Evolutionary conservation across 2,329 filamentous ascomycete species (phyloP).

Genomic region (Cercospora citrullina): DNA sequence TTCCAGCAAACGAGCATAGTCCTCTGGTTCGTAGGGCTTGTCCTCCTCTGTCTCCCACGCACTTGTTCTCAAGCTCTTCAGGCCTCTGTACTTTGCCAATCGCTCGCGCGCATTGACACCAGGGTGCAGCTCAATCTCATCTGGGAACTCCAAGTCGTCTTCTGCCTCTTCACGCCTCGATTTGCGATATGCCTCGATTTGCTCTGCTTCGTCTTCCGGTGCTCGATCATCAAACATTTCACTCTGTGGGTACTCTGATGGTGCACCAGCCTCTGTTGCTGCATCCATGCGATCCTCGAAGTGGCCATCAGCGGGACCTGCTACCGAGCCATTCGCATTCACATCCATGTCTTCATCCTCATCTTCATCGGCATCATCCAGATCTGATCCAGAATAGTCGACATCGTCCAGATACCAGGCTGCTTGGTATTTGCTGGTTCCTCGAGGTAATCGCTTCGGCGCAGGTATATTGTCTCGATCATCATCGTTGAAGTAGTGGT

Average conservation of each 20-base stretch:
- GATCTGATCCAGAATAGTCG: slow-evolving; percentile 81
- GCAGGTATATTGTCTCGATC: slow-evolving; percentile 61
- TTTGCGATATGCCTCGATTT: slow-evolving; percentile 78
- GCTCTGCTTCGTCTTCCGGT: slow-evolving; percentile 79
- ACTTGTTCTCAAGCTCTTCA: slow-evolving; percentile 88
- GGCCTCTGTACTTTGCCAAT: slow-evolving; percentile 79
- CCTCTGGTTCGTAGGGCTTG: slow-evolving; percentile 78
- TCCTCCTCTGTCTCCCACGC: slow-evolving; percentile 90
- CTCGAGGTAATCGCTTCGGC: slow-evolving; percentile 78
- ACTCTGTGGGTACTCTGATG: slow-evolving; percentile 89
- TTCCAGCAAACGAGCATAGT: slow-evolving; percentile 83
- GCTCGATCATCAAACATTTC: slow-evolving; percentile 82
- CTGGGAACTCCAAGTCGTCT: slow-evolving; percentile 92
- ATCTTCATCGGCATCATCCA: slow-evolving; percentile 64
- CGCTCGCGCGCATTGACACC: slow-evolving; percentile 83
- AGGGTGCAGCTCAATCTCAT: slow-evolving; percentile 93
- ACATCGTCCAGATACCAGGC: slow-evolving; percentile 88
- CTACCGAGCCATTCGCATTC: slow-evolving; percentile 51
- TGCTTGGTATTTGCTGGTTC: slow-evolving; percentile 90
- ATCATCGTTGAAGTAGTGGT: slow-evolving; percentile 96
- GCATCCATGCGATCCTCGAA: slow-evolving; percentile 52
- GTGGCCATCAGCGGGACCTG: slow-evolving; percentile 75
- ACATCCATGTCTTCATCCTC: slow-evolving; percentile 58
- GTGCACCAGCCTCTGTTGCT: slow-evolving; percentile 62
- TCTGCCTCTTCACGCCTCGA: slow-evolving; percentile 72